Conservation (phyloP, 257 asterid species). For the Solanum medicagineum region DNA sequence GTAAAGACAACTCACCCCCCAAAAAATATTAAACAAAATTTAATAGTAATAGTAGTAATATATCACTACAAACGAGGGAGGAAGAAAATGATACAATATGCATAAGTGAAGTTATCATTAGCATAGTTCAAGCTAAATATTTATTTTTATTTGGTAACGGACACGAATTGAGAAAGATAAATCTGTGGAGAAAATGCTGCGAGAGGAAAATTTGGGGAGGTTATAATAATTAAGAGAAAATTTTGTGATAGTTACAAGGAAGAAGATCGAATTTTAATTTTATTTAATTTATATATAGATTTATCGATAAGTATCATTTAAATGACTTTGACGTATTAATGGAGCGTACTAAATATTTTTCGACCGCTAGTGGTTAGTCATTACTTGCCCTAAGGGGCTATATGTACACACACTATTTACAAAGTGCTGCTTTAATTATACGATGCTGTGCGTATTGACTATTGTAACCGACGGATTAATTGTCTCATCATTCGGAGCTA, state of each 20-base stretch:
- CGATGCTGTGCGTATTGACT: not conserved
- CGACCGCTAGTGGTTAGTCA: not conserved
- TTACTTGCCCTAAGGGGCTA: constrained; percentile 4
- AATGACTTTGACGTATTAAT: not conserved
- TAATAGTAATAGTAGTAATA: not conserved
- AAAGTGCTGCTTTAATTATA: not conserved
- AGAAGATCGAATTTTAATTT: not conserved
- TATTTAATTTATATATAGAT: not conserved
- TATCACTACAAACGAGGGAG: constrained; percentile 7
- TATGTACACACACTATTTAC: constrained; percentile 8
- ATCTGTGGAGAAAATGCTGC: not conserved
- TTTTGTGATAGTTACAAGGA: not conserved
- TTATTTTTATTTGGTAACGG: constrained; percentile 22
- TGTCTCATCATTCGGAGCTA: constrained; percentile 21
- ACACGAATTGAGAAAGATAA: not conserved
- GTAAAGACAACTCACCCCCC: not conserved
- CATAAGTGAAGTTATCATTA: constrained; percentile 10
- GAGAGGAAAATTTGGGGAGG: not conserved
- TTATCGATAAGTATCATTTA: not conserved
- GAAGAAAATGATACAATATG: constrained; percentile 11
- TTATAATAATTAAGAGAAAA: not conserved
- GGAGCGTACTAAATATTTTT: not conserved
- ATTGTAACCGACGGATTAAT: constrained; percentile 48
- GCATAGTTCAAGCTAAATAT: constrained; percentile 13
- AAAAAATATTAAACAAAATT: not conserved